phyloP scores from a whole-genome alignment of 2,329 filamentous ascomycete species.

The Xylariaceae sp. region DNA sequence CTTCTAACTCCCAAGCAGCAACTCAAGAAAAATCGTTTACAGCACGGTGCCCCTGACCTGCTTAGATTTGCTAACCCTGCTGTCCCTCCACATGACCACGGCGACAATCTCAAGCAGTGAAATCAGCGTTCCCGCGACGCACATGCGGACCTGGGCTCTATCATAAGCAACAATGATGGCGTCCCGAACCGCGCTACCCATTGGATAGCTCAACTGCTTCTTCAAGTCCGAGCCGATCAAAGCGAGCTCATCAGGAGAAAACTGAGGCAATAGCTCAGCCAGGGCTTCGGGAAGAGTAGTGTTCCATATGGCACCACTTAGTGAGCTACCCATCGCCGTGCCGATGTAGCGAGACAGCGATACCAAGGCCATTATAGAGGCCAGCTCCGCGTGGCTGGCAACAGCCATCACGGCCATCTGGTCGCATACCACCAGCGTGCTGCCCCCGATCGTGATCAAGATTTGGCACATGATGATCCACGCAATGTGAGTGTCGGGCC shows the following conservation, averaged over 20 bases:
- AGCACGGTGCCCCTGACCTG: conserved; percentile 40
- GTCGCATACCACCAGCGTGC: conserved; percentile 55
- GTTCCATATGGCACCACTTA: conserved; percentile 50
- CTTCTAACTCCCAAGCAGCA: neutral
- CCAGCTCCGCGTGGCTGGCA: conserved; percentile 56
- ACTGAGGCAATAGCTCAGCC: conserved; percentile 31
- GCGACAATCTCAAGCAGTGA: conserved; percentile 36
- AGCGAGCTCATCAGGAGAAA: conserved; percentile 30
- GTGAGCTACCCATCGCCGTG: conserved; percentile 45
- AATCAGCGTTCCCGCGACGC: conserved; percentile 37
- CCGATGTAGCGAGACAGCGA: conserved; percentile 42
- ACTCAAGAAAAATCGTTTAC: conserved; percentile 11
- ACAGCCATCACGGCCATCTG: conserved; percentile 62
- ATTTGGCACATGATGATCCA: conserved; percentile 59
- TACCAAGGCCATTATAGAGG: conserved; percentile 50
- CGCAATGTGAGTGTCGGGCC: conserved; percentile 48
- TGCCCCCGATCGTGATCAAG: conserved; percentile 56
- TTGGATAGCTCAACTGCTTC: conserved; percentile 40
- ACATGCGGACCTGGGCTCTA: conserved; percentile 42
- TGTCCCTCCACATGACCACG: conserved; percentile 38
- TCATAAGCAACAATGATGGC: conserved; percentile 41
- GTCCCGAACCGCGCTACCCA: conserved; percentile 37
- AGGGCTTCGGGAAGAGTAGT: conserved; percentile 39
- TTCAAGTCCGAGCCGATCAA: conserved; percentile 38
- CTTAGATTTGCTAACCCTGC: conserved; percentile 35